Evolutionary conservation across 129 eudicot species (phyloP).

Genomic region (Flaveria robusta): DNA sequence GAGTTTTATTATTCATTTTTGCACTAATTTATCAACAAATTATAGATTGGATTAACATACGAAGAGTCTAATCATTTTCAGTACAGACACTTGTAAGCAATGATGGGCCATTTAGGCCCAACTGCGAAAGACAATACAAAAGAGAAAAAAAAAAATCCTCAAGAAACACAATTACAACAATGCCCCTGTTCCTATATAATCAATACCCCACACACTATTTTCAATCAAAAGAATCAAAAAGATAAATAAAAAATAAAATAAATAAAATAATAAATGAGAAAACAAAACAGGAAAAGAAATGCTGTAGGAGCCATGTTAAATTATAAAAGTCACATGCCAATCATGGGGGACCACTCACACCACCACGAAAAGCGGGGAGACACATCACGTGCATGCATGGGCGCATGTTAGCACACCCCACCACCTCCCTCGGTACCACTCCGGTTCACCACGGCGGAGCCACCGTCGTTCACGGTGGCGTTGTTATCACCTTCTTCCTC

Average conservation of each 20-base stretch:
- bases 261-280: conserved; percentile 7
- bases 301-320: conserved; percentile 42
- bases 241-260: not conserved
- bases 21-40: not conserved
- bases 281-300: conserved; percentile 31
- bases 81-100: not conserved
- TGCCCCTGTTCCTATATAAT: conserved; percentile 25
- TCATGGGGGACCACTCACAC: conserved; percentile 42
- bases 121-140: not conserved
- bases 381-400: conserved; percentile 70
- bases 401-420: conserved; percentile 50
- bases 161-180: conserved; percentile 31
- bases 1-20: too few relatives aligned
- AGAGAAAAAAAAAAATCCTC: not conserved
- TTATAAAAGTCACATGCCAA: conserved; percentile 42
- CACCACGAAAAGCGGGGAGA: conserved; percentile 42
- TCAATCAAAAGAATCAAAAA: conserved; percentile 34
- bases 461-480: conserved; percentile 29
- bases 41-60: not conserved
- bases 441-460: conserved; percentile 33
- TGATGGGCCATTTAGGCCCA: conserved; percentile 25
- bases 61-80: not conserved
- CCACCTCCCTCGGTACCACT: conserved; percentile 32
- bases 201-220: conserved; percentile 29
- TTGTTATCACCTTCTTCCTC: conserved; percentile 5